Percentiles rank a stretch among this genome's conserved stretches.
Conservation (phyloP, 345 rosid species). For the Brassica cretica region DNA sequence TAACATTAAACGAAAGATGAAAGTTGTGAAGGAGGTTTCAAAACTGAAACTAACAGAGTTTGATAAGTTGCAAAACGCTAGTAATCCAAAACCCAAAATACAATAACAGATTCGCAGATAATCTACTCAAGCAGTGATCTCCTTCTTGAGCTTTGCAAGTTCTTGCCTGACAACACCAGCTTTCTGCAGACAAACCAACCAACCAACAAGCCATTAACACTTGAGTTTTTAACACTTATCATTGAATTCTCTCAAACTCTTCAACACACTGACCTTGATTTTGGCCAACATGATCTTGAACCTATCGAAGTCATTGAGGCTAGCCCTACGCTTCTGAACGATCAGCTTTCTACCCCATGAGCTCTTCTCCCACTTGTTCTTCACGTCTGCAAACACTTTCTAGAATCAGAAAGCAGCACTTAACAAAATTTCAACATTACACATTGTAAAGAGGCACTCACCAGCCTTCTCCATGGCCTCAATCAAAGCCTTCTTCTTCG, state of each 20-base stretch:
- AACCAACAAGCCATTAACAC: not conserved
- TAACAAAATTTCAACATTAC: not conserved
- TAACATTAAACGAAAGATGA: not conserved
- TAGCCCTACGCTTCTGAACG: slow-evolving; percentile 66
- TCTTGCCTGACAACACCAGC: slow-evolving; percentile 59
- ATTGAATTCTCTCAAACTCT: not conserved
- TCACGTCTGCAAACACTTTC: slow-evolving; percentile 51
- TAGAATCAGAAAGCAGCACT: not conserved
- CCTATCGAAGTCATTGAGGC: slow-evolving; percentile 79
- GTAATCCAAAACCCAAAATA: not conserved
- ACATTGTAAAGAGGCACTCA: slow-evolving; percentile 23
- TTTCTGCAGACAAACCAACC: slow-evolving; percentile 29
- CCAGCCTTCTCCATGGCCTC: slow-evolving; percentile 97
- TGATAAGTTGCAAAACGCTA: slow-evolving; percentile 14
- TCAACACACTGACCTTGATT: slow-evolving; percentile 41
- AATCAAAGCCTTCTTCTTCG: slow-evolving; percentile 76
- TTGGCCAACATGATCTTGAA: slow-evolving; percentile 84
- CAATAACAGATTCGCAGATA: slow-evolving; percentile 14
- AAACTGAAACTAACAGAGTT: slow-evolving; percentile 19
- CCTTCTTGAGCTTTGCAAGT: slow-evolving; percentile 56
- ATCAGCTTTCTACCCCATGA: slow-evolving; percentile 82
- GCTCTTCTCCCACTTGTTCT: slow-evolving; percentile 79
- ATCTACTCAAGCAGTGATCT: slow-evolving; percentile 36
- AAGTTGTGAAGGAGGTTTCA: slow-evolving; percentile 14
- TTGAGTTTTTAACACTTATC: not conserved